Evolutionary conservation across 1,139 yeast species (phyloP).

Genomic region (Debaryomycetaceae sp.): DNA sequence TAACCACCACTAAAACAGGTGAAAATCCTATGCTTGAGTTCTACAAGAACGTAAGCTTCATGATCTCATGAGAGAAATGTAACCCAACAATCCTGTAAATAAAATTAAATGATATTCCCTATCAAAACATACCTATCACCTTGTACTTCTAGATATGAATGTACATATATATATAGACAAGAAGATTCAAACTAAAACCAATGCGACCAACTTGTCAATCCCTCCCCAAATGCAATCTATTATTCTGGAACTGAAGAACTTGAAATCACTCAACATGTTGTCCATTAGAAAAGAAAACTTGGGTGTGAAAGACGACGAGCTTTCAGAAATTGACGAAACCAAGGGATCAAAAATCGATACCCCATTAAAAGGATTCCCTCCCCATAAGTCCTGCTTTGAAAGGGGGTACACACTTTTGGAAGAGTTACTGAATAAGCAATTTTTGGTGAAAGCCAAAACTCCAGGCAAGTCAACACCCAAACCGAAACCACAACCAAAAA

Average conservation of each 20-base stretch:
- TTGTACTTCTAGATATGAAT: slow-evolving; percentile 1
- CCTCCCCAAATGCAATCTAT: neutral
- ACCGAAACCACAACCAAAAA: slow-evolving; percentile 33
- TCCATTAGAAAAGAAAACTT: neutral
- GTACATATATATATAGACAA: neutral
- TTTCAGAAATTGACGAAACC: slow-evolving; percentile 1
- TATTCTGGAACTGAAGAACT: neutral
- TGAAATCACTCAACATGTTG: neutral
- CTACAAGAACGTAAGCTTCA: slow-evolving; percentile 73
- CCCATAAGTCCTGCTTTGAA: neutral
- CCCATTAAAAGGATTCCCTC: neutral
- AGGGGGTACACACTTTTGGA: neutral
- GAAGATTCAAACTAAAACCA: neutral
- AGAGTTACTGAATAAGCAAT: slow-evolving; percentile 2
- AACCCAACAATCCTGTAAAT: neutral
- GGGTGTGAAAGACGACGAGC: slow-evolving; percentile 2
- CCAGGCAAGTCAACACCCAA: slow-evolving; percentile 33
- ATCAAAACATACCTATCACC: slow-evolving; percentile 1
- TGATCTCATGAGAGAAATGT: slow-evolving; percentile 35
- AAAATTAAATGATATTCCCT: neutral
- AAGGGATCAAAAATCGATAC: neutral
- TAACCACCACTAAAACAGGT: slow-evolving; percentile 69
- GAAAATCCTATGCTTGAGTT: slow-evolving; percentile 87
- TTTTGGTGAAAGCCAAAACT: slow-evolving; percentile 16
- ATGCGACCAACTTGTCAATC: neutral